Base-by-base conservation (phyloP, 2,329 filamentous ascomycete species). In the Aureobasidium sp. region DNA sequence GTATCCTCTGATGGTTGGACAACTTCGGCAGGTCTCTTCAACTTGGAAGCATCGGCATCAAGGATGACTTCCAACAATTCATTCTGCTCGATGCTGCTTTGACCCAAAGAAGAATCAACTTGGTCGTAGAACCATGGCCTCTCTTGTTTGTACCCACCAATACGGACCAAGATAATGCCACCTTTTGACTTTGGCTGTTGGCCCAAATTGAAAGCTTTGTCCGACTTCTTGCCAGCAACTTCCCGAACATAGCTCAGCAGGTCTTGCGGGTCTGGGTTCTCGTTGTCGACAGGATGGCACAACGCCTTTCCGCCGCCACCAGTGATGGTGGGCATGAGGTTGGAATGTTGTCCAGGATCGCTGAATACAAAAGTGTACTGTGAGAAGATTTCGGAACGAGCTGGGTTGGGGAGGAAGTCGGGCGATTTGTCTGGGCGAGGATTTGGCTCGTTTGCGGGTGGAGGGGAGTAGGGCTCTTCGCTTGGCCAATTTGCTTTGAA, bases 41-140 rank as follows among this genome's bases (percentile, higher is more conserved):
- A 78, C 47, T 83, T 81, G 63, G 82, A 84, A 7, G 90, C 84
- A 74, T 97, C 87, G 55, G 88, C 88, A n/a, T 80, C 85, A 32
- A 97, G 76, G 49, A 99, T 94, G 1, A 89, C 89, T 72, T 96
- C 91, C 2, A 99, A 80, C 65, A 99, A 96, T 68, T 97, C 92
- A 62, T 88, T 91, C 70, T 97, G 91, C 67, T 93, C 86, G 59
- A 97, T 87, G 2, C 91, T 86, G 4, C 91, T 85, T 71, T 96
- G 91, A 64, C 91, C 87, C 13, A 95, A 81, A 49, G 84, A 79
- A 25, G 87, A 72, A 2, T 91, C 89, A 16, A 95, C 83, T 27
- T 50, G 48, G 4, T 60, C 48, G 11, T 53, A 63, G 42, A 53
- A 59, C n/a, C 77, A 68, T 65, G 54, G 69, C 66, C 41, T 66